A percentile compares a stretch with the other conserved stretches of the same genome.
phyloP scores from a whole-genome alignment of 139 green algal genomes.

The Picocystis salinarum region DNA sequence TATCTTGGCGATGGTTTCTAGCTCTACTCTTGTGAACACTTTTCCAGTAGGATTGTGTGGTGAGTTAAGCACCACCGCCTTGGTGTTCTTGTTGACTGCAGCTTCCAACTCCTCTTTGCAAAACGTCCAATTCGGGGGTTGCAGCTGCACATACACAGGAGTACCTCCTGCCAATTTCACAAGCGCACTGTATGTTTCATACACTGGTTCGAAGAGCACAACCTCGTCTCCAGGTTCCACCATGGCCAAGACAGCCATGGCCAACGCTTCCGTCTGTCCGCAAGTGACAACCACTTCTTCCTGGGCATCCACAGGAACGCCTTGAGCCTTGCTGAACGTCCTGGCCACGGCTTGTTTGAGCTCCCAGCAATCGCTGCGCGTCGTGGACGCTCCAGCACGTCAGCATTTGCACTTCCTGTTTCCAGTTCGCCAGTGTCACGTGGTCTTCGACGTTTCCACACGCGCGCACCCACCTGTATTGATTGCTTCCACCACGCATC shows the following conservation, averaged over 20 bases:
- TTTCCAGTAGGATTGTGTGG: constrained; percentile 65
- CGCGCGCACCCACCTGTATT: too few relatives aligned
- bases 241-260: constrained; percentile 44
- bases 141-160: too few relatives aligned
- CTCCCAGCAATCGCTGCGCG: too few relatives aligned
- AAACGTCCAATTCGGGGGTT: too few relatives aligned
- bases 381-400: too few relatives aligned
- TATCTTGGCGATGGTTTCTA: constrained; percentile 42
- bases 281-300: constrained; percentile 46
- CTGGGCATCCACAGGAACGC: constrained; percentile 30
- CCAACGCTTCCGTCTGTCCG: constrained; percentile 60
- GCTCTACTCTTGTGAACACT: constrained; percentile 44
- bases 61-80: constrained; percentile 55
- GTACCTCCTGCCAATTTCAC: constrained; percentile 15
- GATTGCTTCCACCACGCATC: constrained; percentile 14
- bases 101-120: too few relatives aligned
- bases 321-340: constrained; percentile 7
- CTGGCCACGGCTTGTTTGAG: constrained; percentile 43
- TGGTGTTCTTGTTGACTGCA: constrained; percentile 29
- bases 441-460: too few relatives aligned
- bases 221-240: constrained; percentile 59
- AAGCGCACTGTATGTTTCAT: constrained; percentile 46
- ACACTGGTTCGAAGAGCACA: constrained; percentile 54
- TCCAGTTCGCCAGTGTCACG: too few relatives aligned
- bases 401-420: too few relatives aligned